These are phyloP conservation scores for Westerdykella sp. DNA, from an alignment of 2,329 filamentous ascomycete species.

Conservation along the genomic window DNA sequence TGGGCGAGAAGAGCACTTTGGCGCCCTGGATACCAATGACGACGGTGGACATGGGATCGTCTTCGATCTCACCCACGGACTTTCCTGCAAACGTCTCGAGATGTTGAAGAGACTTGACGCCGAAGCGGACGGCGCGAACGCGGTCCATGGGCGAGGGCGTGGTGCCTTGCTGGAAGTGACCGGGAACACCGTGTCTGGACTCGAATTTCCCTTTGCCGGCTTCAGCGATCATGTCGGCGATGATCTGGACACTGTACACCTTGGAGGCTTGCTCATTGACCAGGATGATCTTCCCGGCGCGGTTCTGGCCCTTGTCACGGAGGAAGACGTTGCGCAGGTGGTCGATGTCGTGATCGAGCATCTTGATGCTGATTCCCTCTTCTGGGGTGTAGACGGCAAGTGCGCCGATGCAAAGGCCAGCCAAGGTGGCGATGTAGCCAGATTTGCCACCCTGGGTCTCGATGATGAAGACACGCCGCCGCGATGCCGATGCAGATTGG, in stretches of 20 bases:
- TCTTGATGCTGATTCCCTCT: conserved; percentile 88
- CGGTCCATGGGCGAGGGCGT: conserved; percentile 95
- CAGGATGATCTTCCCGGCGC: conserved; percentile 90
- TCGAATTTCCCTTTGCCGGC: conserved; percentile 91
- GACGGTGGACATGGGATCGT: conserved; percentile 64
- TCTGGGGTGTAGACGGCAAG: conserved; percentile 94
- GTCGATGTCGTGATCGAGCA: conserved; percentile 84
- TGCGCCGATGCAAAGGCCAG: conserved; percentile 85
- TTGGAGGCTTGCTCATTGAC: conserved; percentile 88
- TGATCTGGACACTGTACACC: conserved; percentile 86
- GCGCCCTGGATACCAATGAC: conserved; percentile 94
- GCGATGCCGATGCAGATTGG: conserved; percentile 89
- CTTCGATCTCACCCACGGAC: conserved; percentile 60
- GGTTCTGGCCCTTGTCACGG: conserved; percentile 77
- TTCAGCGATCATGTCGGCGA: conserved; percentile 91
- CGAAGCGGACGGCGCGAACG: conserved; percentile 81
- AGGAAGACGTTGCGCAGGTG: conserved; percentile 81
- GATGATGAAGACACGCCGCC: conserved; percentile 91
- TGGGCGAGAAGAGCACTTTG: conserved; percentile 76
- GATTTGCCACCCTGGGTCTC: conserved; percentile 94
- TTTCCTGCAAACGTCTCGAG: conserved; percentile 68
- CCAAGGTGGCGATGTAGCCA: conserved; percentile 87
- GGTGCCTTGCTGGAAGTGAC: conserved; percentile 64
- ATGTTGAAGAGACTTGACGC: conserved; percentile 90
- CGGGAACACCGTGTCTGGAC: conserved; percentile 63